Evolutionary conservation across 129 eudicot genomes (phyloP), one percentile per base, ranked within the genome.

Genomic region (Escallonia herrerae): DNA sequence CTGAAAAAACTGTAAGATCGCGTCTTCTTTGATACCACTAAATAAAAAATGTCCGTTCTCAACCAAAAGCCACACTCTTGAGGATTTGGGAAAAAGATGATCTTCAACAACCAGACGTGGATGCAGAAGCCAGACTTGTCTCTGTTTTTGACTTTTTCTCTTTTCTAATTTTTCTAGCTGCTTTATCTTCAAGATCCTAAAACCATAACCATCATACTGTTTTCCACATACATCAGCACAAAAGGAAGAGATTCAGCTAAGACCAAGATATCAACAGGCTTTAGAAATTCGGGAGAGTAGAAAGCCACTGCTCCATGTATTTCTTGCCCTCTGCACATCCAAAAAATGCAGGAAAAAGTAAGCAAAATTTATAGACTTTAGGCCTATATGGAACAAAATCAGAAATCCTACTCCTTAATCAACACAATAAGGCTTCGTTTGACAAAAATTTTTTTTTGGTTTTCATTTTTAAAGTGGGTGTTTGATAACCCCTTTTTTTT

Each of bases 271-370:
- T 43, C 3, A 38, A 37, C 62, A 12, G 8, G 72, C 64, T 62
- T 76, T 68, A 84, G 66, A 70, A 67, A 40, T 65, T 77, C 60
- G 60, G 83, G 55, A 77, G 83, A 58, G 83, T 74, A 7, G 85
- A 76, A 51, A 80, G 86, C 90, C 82, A 84, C 52, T 78, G 86
- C 51, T 84, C 84, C 82, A 84, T 71, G 65, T 71, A 64, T 45
- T 69, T 68, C 58, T 78, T 73, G 38, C 82, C 77, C 39, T 81
- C 90, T 84, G 83, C 70, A 70, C 4, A 67, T 6, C 40, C 70
- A 69, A 49, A 48, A 39, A 60, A 5, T 2, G 46, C 53, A 68
- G 40, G 47, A 13, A 51, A 58, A 6, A 44, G 3, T 73, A 62
- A n/a, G n/a, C n/a, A n/a, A n/a, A n/a, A n/a, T n/a, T n/a, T n/a